phyloP scores from a whole-genome alignment of 176 grass and related monocot species.

The Avena insularis region DNA sequence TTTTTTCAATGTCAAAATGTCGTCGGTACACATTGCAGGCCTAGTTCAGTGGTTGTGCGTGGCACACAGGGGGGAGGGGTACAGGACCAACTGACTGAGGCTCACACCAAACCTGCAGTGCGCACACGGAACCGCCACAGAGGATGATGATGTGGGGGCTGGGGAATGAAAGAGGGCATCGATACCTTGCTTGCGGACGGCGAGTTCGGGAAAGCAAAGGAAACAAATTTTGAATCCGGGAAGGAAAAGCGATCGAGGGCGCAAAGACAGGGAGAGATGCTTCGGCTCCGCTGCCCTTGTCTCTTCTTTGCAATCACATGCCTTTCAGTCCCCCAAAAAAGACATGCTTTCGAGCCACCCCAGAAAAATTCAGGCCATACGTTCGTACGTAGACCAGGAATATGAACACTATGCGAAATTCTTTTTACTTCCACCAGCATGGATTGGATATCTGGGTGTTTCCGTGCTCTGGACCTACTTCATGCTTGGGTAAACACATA shows the following conservation, averaged over 20 bases:
- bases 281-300: slow-evolving; percentile 51
- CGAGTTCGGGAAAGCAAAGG: slow-evolving; percentile 50
- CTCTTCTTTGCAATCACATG: slow-evolving; percentile 64
- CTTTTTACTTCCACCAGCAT: neutral
- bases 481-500: neutral
- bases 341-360: slow-evolving; percentile 51
- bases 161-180: slow-evolving; percentile 41
- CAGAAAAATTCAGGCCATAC: slow-evolving; percentile 26
- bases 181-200: slow-evolving; percentile 87
- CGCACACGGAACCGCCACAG: neutral
- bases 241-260: slow-evolving; percentile 30
- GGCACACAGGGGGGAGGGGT: no score
- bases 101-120: neutral
- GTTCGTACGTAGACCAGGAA: neutral
- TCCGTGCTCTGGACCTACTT: neutral
- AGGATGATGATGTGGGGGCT: slow-evolving; percentile 21
- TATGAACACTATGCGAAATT: neutral
- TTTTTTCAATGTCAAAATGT: no score
- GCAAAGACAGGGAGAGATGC: slow-evolving; percentile 48
- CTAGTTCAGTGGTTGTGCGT: no score
- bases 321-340: slow-evolving; percentile 42
- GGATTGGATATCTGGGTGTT: neutral
- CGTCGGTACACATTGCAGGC: no score
- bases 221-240: slow-evolving; percentile 56
- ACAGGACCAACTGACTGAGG: neutral